Evolutionary conservation across 805 yeast genomes (phyloP), one percentile per base, ranked within the genome.

Genomic region (Ogataea methanolica): DNA sequence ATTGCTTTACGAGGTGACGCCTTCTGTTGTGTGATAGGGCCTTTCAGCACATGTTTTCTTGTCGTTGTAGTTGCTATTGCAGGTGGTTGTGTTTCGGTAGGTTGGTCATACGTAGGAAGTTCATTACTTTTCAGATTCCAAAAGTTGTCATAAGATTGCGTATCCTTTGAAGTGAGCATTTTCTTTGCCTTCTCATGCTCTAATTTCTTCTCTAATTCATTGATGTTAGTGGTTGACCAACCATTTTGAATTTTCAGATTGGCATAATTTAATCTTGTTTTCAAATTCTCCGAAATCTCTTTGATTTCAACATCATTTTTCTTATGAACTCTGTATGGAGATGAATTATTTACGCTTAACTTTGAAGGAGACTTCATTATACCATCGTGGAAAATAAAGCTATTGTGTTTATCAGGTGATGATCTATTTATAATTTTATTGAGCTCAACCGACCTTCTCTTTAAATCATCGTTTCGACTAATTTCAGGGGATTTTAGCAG

Each of bases 191-290:
- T 45, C 38, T 59, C 57, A 17, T 49, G 53, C 26, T 55, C 59
- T 12, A 64, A 46, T 19, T 59, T 58, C 39, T 61, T 52, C 43
- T 60, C 66, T 15, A 65, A 50, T 45, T 66, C 69, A 6, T 50
- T 52, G 15, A 66, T 59, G 7, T 65, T 56, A 38, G 58, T 58
- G 21, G 54, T 51, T 8, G 63, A 61, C 68, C 68, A 65, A 2
- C 71, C 71, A 49, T 68, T 61, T 49, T 68, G 69, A 19, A 68
- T 63, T 52, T 68, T 68, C 19, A 65, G 43, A 47, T 63, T 63
- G 5, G 72, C 72, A 45, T 68, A 67, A 39, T 65, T 67, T 35
- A 68, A 59, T 41, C 71, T 49, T 12, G 71, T 62, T 39, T 64
- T 65, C 39, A 68, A 59, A 45, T 66, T 67, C 23, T 66, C 68